phyloP scores from a whole-genome alignment of 768 basidiomycete genomes.

The Russula virescens region DNA sequence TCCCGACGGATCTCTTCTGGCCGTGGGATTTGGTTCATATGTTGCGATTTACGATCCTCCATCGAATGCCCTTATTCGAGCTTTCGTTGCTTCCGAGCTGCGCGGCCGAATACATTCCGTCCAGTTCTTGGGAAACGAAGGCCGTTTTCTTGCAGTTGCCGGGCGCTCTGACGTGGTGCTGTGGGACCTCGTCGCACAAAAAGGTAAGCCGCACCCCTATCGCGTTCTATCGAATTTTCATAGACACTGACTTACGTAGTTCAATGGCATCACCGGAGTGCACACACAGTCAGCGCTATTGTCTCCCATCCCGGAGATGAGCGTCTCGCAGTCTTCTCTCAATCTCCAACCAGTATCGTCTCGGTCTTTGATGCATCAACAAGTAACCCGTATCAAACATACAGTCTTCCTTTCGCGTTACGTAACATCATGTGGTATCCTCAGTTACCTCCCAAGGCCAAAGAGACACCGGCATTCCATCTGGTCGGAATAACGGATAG shows the following conservation, averaged over 20 bases:
- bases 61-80: slow-evolving; percentile 53
- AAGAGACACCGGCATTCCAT: slow-evolving; percentile 38
- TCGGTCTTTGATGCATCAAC: slow-evolving; percentile 46
- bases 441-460: slow-evolving; percentile 30
- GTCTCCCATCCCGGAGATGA: slow-evolving; percentile 52
- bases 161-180: slow-evolving; percentile 48
- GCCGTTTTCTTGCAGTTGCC: slow-evolving; percentile 62
- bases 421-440: slow-evolving; percentile 42
- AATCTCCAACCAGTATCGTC: slow-evolving; percentile 29
- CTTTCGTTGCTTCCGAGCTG: slow-evolving; percentile 49
- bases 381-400: slow-evolving; percentile 38
- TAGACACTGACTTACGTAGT: slow-evolving; percentile 37
- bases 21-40: slow-evolving; percentile 58
- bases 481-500: slow-evolving; percentile 65
- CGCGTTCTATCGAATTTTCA: not conserved
- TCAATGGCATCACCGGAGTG: slow-evolving; percentile 47
- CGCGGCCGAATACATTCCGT: slow-evolving; percentile 40
- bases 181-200: slow-evolving; percentile 66
- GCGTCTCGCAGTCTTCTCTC: slow-evolving; percentile 51
- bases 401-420: slow-evolving; percentile 57
- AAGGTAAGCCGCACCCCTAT: slow-evolving; percentile 41
- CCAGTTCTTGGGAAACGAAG: slow-evolving; percentile 63
- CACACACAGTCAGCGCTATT: slow-evolving; percentile 38
- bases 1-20: slow-evolving; percentile 78
- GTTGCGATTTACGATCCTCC: slow-evolving; percentile 71